Base-by-base conservation (phyloP, 805 yeast genomes). In the Lipomyces spencermartinsiae region DNA sequence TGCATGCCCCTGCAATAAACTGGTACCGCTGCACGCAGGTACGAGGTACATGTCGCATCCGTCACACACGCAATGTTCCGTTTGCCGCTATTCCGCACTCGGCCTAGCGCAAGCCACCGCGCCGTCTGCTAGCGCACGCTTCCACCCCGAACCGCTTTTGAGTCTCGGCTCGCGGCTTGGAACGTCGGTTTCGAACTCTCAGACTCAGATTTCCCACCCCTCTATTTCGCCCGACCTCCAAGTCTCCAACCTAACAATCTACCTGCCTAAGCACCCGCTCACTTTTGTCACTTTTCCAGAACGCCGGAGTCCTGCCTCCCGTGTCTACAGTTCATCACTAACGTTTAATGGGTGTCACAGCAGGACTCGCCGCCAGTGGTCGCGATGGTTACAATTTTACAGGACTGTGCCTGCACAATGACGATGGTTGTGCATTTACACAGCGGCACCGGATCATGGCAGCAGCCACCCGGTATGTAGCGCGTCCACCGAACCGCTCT, bases 121-220 rank as follows among this genome's bases (percentile, higher is more conserved):
- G 49, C 49, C 49, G 49, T 43, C 49, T 43, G 4, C 49, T 43
- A 43, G 49, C 49, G 49, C 49, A 43, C 49, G 49, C 39, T 35
- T 35, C 19, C 19, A 39, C 6, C 46, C n/a, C n/a, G n/a, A 25
- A 25, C n/a, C n/a, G n/a, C n/a, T n/a, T n/a, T 25, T 25, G 29
- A 25, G 29, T 25, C 29, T 25, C 29, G 29, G 29, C 29, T 25
- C 2, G 29, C 29, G 1, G 29, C 29, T 25, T 25, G 29, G 2
- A 25, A 25, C 29, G 29, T 25, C 29, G 29, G 29, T 25, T 25
- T 25, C 29, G 29, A 25, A 25, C 29, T 25, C 29, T 25, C 29
- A 25, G 1, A 25, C n/a, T n/a, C n/a, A n/a, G n/a, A n/a, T n/a
- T n/a, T n/a, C n/a, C n/a, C n/a, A n/a, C n/a, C n/a, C n/a, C n/a